Conservation (phyloP, 2,329 filamentous ascomycete genomes). For the Sclerotinia sclerotiorum region DNA sequence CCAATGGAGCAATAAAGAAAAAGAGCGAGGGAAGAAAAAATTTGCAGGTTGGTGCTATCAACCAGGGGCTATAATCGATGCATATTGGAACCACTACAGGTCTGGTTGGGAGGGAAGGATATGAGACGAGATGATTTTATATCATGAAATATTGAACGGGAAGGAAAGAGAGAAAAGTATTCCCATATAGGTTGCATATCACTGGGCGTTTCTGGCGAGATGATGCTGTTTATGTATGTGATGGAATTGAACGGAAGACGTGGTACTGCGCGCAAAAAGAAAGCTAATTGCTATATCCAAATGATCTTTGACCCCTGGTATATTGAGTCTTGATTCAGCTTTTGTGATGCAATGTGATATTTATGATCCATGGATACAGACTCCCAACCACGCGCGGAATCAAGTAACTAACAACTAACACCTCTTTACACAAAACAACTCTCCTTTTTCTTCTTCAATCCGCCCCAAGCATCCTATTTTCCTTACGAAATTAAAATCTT, state of each 20-base stretch:
- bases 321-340: neutral
- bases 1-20: slow-evolving; percentile 58
- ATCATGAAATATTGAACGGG: neutral
- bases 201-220: slow-evolving; percentile 22
- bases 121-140: neutral
- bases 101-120: neutral
- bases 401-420: neutral
- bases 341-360: neutral
- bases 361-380: neutral
- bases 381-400: neutral
- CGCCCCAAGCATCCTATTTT: neutral
- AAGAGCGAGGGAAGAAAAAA: neutral
- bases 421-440: neutral
- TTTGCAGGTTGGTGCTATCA: neutral
- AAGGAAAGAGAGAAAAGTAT: neutral
- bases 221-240: slow-evolving; percentile 8
- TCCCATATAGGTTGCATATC: slow-evolving; percentile 22
- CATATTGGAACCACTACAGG: slow-evolving; percentile 22
- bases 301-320: neutral
- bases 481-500: neutral
- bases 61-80: slow-evolving; percentile 12
- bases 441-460: neutral
- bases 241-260: neutral
- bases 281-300: neutral
- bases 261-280: neutral